Evolutionary conservation across 371 early-diverging fungal genomes (phyloP), one percentile per base, ranked within the genome.

Genomic region (Mortierella sp.): DNA sequence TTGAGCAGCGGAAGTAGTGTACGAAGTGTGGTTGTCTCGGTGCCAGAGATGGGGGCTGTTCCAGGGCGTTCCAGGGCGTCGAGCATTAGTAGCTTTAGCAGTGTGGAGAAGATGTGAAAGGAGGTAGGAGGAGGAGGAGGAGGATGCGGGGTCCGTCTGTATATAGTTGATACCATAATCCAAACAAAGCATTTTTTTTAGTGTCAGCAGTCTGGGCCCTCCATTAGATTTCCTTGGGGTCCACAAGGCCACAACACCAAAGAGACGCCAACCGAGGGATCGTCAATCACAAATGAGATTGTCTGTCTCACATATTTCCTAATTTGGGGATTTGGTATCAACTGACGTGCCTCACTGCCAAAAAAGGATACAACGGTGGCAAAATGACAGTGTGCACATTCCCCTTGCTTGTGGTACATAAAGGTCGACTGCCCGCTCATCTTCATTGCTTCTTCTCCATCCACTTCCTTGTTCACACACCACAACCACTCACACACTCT

Each of bases 1-100:
- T n/a, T 76, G 50, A 80, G 83, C 54, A 83, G 79, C 14, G 76
- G 70, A 13, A 83, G 79, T 45, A 83, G 83, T 42, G 74, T 79
- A 16, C 50, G 80, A 42, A 80, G 80, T 34, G 63, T 79, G 44
- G 76, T 74, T 2, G 70, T 48, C 6, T 71, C 83, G 13, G 72
- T 76, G 11, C 76, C 83, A 5, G 83, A 83, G 74, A 83, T 76
- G 77, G 52, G 63, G 10, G 34, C 57, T 44, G 73, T 58, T 2
- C 44, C 77, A 1, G 79, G 79, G 3, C 76, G 76, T 13, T 80
- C 83, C 28, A 65, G 83, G n/a, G 74, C 80, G 2, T 80, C 83
- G 38, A 83, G 83, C 52, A 74, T 83, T 5, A 52, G 79, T 31
- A 83, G 83, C 55, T 76, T 76, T 38, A 73, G 70, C 54, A 79